Conservation (phyloP, 768 basidiomycete species). For the Hygrocybe punicea region DNA sequence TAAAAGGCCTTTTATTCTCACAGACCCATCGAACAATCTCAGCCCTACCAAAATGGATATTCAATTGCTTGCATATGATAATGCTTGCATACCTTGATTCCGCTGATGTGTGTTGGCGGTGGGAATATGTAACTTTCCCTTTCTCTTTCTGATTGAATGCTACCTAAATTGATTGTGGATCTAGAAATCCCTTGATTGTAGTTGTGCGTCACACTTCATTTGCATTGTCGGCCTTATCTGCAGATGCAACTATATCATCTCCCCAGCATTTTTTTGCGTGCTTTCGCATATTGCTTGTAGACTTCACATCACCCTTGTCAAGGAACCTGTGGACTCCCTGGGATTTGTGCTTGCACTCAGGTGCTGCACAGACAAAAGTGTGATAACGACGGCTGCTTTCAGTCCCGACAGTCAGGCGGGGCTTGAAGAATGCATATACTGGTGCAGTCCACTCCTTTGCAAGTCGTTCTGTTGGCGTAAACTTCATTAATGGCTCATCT, state of each 20-base stretch:
- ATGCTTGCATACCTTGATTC: slow-evolving; percentile 23
- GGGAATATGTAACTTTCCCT: slow-evolving; percentile 30
- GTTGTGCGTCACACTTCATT: slow-evolving; percentile 6
- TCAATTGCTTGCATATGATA: neutral
- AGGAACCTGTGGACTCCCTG: slow-evolving; percentile 19
- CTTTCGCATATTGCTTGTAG: slow-evolving; percentile 28
- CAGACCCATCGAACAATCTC: slow-evolving; percentile 36
- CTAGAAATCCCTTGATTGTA: slow-evolving; percentile 3
- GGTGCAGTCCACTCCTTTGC: slow-evolving; percentile 31
- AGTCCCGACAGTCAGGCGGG: slow-evolving; percentile 16
- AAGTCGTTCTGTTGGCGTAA: slow-evolving; percentile 13
- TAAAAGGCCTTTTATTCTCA: slow-evolving; percentile 31
- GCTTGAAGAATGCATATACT: slow-evolving; percentile 36
- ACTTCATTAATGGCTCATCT: too few species aligned
- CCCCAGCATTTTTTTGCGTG: slow-evolving; percentile 39
- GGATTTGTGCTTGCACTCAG: slow-evolving; percentile 16
- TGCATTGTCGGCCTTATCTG: slow-evolving; percentile 3
- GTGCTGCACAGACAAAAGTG: slow-evolving; percentile 27
- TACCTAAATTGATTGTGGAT: slow-evolving; percentile 23
- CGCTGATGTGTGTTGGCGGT: slow-evolving; percentile 21
- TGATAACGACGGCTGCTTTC: slow-evolving; percentile 22
- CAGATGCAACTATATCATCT: slow-evolving; percentile 15
- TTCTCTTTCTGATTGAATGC: slow-evolving; percentile 30
- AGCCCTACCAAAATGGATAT: slow-evolving; percentile 14
- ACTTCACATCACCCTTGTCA: slow-evolving; percentile 15